phyloP scores from a whole-genome alignment of 257 asterid species.

The Handroanthus guayacan region DNA sequence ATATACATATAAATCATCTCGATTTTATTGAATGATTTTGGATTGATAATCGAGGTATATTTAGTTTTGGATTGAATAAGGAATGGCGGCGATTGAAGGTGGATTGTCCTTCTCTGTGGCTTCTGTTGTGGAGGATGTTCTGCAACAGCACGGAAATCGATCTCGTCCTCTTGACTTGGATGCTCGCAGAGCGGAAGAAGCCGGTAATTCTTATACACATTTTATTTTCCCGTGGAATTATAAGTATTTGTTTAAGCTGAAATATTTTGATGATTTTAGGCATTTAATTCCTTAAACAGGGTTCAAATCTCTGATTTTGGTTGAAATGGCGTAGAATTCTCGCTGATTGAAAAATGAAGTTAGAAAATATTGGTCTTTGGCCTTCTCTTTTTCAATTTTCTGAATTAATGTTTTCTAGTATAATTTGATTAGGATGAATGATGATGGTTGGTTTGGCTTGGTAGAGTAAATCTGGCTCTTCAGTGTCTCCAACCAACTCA shows the following conservation, averaged over 20 bases:
- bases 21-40: constrained; percentile 27
- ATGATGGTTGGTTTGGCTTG: constrained; percentile 18
- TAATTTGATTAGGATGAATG: neutral
- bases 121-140: constrained; percentile 88
- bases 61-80: constrained; percentile 3
- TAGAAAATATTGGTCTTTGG: neutral
- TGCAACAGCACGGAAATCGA: constrained; percentile 83
- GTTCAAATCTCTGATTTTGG: neutral
- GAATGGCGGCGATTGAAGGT: constrained; percentile 64
- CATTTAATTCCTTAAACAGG: neutral
- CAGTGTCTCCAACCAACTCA: neutral
- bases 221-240: constrained; percentile 5
- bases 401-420: neutral
- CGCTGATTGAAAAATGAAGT: neutral
- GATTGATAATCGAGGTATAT: constrained; percentile 29
- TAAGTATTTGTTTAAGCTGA: neutral
- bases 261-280: neutral
- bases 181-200: constrained; percentile 92
- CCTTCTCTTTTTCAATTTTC: neutral
- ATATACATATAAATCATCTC: neutral
- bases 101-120: constrained; percentile 76
- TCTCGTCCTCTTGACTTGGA: constrained; percentile 83
- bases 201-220: constrained; percentile 53
- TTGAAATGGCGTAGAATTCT: neutral
- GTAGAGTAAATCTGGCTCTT: constrained; percentile 27